Conservation (phyloP, 2,329 filamentous ascomycete genomes). For the Pseudogymnoascus sp. region DNA sequence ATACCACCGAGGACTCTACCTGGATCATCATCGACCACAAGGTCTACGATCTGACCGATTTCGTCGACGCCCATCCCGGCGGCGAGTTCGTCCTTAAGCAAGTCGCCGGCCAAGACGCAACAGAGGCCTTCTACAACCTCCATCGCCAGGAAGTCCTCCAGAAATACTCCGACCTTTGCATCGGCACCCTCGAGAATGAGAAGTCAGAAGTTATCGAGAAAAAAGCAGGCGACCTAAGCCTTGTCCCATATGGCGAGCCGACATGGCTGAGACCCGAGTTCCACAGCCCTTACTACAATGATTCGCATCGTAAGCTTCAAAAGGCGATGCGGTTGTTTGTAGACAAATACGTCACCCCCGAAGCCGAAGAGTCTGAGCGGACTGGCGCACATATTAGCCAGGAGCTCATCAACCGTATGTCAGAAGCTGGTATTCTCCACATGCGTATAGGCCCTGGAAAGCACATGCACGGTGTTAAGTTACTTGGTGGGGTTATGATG, state of each 20-base stretch:
- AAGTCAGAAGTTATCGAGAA: slow-evolving; percentile 63
- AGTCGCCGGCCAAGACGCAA: slow-evolving; percentile 74
- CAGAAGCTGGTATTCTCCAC: slow-evolving; percentile 62
- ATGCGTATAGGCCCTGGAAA: slow-evolving; percentile 79
- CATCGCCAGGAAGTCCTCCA: slow-evolving; percentile 82
- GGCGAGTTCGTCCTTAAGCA: slow-evolving; percentile 72
- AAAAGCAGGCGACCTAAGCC: slow-evolving; percentile 60
- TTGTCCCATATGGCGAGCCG: slow-evolving; percentile 77
- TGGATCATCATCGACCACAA: slow-evolving; percentile 82
- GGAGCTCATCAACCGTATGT: slow-evolving; percentile 69
- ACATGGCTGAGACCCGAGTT: slow-evolving; percentile 72
- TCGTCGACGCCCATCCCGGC: slow-evolving; percentile 76
- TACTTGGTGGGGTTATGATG: slow-evolving; percentile 61
- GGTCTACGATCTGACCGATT: slow-evolving; percentile 81
- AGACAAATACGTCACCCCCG: slow-evolving; percentile 60
- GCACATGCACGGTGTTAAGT: slow-evolving; percentile 62
- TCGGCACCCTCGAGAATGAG: slow-evolving; percentile 70
- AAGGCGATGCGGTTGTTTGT: slow-evolving; percentile 64
- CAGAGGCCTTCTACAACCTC: slow-evolving; percentile 80
- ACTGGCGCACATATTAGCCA: slow-evolving; percentile 63
- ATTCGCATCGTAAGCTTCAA: slow-evolving; percentile 61
- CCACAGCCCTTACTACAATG: slow-evolving; percentile 72
- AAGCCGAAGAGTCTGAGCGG: slow-evolving; percentile 67
- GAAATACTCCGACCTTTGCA: slow-evolving; percentile 65
- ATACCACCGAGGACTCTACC: slow-evolving; percentile 65